Percentiles rank a stretch among this genome's conserved stretches.
phyloP scores from a whole-genome alignment of 225 moss, liverwort and hornwort genomes.

The Lunularia cruciata region DNA sequence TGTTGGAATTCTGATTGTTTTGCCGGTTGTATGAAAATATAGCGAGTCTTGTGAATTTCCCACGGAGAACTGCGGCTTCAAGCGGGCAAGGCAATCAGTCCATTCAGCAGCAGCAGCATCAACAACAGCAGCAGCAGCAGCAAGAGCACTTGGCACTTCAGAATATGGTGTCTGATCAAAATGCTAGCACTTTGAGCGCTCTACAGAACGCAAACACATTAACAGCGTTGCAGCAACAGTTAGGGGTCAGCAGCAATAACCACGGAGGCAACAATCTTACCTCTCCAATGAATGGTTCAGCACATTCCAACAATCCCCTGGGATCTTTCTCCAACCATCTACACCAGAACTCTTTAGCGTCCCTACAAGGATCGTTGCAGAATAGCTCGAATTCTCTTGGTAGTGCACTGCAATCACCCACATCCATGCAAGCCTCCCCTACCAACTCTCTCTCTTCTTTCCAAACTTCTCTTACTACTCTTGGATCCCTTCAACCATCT shows the following conservation, averaged over 20 bases:
- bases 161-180: slow-evolving; percentile 65
- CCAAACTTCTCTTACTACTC: slow-evolving; percentile 81
- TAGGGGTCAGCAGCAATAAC: slow-evolving; percentile 54
- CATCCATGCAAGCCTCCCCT: slow-evolving; percentile 78
- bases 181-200: slow-evolving; percentile 56
- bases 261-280: slow-evolving; percentile 53
- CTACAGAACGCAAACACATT: slow-evolving; percentile 64
- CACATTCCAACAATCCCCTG: slow-evolving; percentile 66
- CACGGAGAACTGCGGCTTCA: slow-evolving; percentile 56
- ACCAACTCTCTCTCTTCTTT: slow-evolving; percentile 91
- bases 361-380: slow-evolving; percentile 75
- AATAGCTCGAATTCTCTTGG: slow-evolving; percentile 75
- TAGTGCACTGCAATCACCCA: slow-evolving; percentile 59
- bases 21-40: slow-evolving; percentile 15
- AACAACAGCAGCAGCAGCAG: slow-evolving; percentile 46
- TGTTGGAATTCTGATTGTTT: background rate
- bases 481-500: slow-evolving; percentile 66
- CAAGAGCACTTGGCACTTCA: slow-evolving; percentile 76
- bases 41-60: slow-evolving; percentile 51
- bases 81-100: slow-evolving; percentile 66
- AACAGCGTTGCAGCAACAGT: slow-evolving; percentile 85
- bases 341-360: slow-evolving; percentile 73
- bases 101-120: slow-evolving; percentile 48
- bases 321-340: slow-evolving; percentile 65
- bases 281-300: slow-evolving; percentile 59